Base-by-base conservation (phyloP, 345 rosid genomes). In the Hibiscus syriacus region DNA sequence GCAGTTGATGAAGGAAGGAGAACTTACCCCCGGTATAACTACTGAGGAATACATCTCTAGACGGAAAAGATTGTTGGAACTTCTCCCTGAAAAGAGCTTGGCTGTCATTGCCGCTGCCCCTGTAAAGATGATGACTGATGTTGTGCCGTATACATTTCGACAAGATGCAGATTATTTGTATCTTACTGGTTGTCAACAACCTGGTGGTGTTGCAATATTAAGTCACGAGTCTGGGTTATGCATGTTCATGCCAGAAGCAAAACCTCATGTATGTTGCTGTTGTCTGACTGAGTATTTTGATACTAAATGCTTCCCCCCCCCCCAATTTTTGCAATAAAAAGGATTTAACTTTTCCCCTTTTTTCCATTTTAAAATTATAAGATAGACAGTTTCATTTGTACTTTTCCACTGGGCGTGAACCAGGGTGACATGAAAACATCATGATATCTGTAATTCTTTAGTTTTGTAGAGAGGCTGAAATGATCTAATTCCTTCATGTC, bases 161-260 rank as follows among this genome's bases (percentile, higher is more conserved):
- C 99, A 85, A 77, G 96, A 94, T 70, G 89, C 99, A 68, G 88
- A 89, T 74, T 94, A 89, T 78, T 76, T 78, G 46, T 94, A 91
- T 74, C 70, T 91, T 68, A 91, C 99, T 17, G 99, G 97, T 49
- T 94, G 95, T 80, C 91, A 89, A 16, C 99, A 94, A 75, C 92
- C 99, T 17, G 97, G 96, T 76, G 97, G 99, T 64, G 74, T 91
- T 60, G 96, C 99, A 3, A 86, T 91, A 68, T 80, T 94, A 66
- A 81, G 92, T 72, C 79, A 39, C 27, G 90, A 85, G n/a, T 74
- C 22, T 14, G 97, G 99, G 72, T 81, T 94, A 82, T 94, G 91
- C 87, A 94, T 94, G 99, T 94, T 94, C 85, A 91, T 94, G 97
- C 99, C 96, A 0, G 95, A 91, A 81, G 71, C 88, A 73, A 85